phyloP scores from a whole-genome alignment of 1,284 basidiomycete genomes.

The Nidula niveotomentosa region DNA sequence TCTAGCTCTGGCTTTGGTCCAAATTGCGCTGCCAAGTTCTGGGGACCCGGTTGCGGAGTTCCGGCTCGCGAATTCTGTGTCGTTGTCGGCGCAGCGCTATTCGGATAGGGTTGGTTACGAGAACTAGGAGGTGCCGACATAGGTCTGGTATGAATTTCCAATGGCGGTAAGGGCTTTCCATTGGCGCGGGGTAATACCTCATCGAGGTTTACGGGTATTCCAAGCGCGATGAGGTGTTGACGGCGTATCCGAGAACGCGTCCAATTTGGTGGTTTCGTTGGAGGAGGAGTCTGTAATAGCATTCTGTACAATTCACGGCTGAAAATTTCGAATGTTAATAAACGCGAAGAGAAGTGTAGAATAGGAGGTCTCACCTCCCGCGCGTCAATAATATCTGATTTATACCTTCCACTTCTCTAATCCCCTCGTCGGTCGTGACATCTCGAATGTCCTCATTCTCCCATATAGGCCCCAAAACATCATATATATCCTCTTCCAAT shows the following conservation, averaged over 20 bases:
- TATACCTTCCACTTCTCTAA: conserved; percentile 78
- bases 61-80: conserved; percentile 47
- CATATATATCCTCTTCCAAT: conserved; percentile 62
- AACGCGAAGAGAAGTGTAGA: neutral
- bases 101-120: conserved; percentile 37
- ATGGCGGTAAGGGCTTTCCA: conserved; percentile 70
- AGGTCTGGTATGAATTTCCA: conserved; percentile 83
- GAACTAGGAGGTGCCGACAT: conserved; percentile 74
- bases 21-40: conserved; percentile 44
- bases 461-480: conserved; percentile 70
- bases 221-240: conserved; percentile 86
- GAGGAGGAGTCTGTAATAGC: conserved; percentile 61
- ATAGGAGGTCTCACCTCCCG: conserved; percentile 57
- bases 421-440: conserved; percentile 67
- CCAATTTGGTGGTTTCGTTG: conserved; percentile 86
- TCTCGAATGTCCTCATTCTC: conserved; percentile 43
- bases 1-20: conserved; percentile 76
- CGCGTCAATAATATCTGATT: conserved; percentile 74
- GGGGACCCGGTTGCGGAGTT: conserved; percentile 52
- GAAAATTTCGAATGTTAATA: conserved; percentile 8
- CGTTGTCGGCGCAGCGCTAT: conserved; percentile 34
- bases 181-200: conserved; percentile 81
- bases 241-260: conserved; percentile 85
- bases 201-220: conserved; percentile 91
- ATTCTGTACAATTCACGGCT: conserved; percentile 79